A percentile compares a stretch with the other conserved stretches of the same genome.
Evolutionary conservation across 495 filamentous ascomycete genomes (phyloP).

Genomic region (Aspergillus ellipticus): DNA sequence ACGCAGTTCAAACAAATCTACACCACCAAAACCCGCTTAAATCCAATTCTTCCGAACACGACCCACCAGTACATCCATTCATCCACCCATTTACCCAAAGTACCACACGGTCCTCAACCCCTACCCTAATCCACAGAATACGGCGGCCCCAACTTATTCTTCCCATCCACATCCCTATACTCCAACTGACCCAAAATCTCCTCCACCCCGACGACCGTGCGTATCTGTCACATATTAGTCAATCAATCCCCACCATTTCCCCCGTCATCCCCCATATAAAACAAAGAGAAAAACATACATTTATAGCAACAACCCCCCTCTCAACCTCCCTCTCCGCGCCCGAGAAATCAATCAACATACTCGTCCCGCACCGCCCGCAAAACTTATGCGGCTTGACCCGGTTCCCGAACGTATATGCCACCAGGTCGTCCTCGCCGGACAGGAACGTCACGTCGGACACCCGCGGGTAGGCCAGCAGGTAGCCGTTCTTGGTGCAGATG

Average conservation of each 20-base stretch:
- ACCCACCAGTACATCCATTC: no score
- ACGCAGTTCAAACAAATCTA: no score
- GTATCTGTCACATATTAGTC: not conserved
- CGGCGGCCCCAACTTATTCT: not conserved
- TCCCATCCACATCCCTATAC: not conserved
- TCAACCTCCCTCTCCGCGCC: not conserved
- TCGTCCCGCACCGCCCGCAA: conserved; percentile 25
- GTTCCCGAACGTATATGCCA: conserved; percentile 22
- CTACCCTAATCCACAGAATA: not conserved
- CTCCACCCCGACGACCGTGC: not conserved
- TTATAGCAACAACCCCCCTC: not conserved
- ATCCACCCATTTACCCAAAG: no score
- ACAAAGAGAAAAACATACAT: not conserved
- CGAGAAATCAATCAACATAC: not conserved
- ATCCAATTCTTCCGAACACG: no score
- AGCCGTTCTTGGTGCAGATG: conserved; percentile 41
- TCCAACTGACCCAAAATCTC: not conserved
- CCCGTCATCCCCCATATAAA: not conserved
- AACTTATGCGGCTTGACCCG: conserved; percentile 21
- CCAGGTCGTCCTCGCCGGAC: conserved; percentile 19
- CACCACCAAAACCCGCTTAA: no score
- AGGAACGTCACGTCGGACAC: conserved; percentile 22
- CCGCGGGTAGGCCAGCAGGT: conserved; percentile 33
- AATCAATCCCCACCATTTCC: not conserved
- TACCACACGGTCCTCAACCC: no score